Evolutionary conservation across 1,284 basidiomycete species (phyloP), one percentile per base, ranked within the genome.

Genomic region (Polyporus tsugae): DNA sequence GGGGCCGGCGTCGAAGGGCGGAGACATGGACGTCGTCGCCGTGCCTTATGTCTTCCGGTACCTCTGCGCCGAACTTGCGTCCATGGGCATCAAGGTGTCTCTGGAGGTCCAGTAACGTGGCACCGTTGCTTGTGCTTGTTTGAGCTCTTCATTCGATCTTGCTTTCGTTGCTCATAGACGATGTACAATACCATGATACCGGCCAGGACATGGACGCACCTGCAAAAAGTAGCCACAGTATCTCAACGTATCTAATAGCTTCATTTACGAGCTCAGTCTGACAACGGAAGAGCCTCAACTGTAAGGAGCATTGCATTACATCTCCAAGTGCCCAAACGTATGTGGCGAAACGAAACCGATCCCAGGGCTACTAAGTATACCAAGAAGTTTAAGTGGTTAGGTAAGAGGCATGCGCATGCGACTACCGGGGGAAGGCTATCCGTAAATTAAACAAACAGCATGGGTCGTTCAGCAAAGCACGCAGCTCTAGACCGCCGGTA

Each of bases 1-100:
- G 55, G 85, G 85, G 64, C 81, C 80, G 61, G 81, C 82, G 44
- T 81, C 81, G 74, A 91, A 90, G 81, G 91, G 91, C 52, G 91
- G 92, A 5, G 91, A 95, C 75, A 88, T 98, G 79, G 97, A 98
- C 79, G 92, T 98, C 57, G 90, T 98, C 64, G 97, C 97, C 6
- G 90, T 99, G 33, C 98, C 98, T 6, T 99, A 96, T 78, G 97
- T 98, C 60, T 96, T 97, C 82, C 86, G 95, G 64, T 95, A 96
- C 80, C 85, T 97, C 9, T 95, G 94, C 78, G 93, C 93, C 6
- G 93, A 95, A 78, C 79, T 95, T 64, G 94, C 93, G 33, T 89
- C 93, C 5, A 95, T 95, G 94, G 93, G 93, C 36, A 95, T 95
- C 71, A 88, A 90, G n/a, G 86, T 95, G 62, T 92, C 93, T 38